Evolutionary conservation across 768 basidiomycete species (phyloP), one percentile per base, ranked within the genome.

Genomic region (Tephrocybe sp.): DNA sequence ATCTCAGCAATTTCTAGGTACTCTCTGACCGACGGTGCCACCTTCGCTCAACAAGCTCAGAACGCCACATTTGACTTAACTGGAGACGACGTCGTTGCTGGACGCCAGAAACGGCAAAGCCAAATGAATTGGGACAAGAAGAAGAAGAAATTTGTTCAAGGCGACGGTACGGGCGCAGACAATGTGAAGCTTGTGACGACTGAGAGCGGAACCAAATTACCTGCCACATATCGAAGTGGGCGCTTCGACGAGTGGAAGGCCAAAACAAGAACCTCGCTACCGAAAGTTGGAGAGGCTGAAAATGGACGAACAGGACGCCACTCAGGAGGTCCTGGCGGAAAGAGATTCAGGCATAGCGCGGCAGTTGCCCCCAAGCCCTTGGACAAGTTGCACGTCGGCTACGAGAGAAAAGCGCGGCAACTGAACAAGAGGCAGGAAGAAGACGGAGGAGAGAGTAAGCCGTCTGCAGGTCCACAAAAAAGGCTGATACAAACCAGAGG

Each of bases 211-310:
- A 83, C 87, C 13, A 84, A 87, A 40, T 76, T 99, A 16, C 96
- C 97, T 3, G 93, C 93, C 3, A 86, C 86, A 9, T 99, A 93
- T 69, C 86, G 89, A 44, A 92, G 89, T 58, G 97, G 97, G 9
- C 83, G 92, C 13, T 99, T 92, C 66, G 91, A 96, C 48, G 93
- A 96, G 64, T 99, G 97, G 97, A 89, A 87, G 66, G 75, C 80
- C 52, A 91, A 89, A 68, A 83, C 76, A 43, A 84, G 80, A 31
- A 70, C 82, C n/a, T 77, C 70, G 52, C 65, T 98, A 28, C 94
- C 94, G 0, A 79, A 79, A 51, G 75, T 88, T n/a, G 95, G 95
- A 16, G 94, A 97, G 63, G 75, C 70, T 3, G 94, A 96, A 66
- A 72, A 75, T 39, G 75, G 75, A 25, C 60, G 61, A 12, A 55